Evolutionary conservation across 331 rosid genomes (phyloP).

Genomic region (Spiraea crenata): DNA sequence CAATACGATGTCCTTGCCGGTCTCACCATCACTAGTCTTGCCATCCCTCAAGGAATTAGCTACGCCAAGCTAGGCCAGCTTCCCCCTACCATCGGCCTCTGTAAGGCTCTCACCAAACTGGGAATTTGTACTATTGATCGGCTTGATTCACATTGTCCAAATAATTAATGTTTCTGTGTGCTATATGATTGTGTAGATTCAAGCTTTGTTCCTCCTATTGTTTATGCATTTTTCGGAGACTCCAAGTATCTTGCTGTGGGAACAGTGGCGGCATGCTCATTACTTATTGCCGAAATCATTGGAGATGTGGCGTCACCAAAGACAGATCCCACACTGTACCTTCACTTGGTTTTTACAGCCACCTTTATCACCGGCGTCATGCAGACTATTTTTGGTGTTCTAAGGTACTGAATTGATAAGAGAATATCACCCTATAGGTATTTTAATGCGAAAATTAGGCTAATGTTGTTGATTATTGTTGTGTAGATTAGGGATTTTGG

Average conservation of each 20-base stretch:
- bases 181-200: constrained; percentile 43
- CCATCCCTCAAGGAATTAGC: constrained; percentile 95
- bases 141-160: no score
- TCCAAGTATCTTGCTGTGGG: constrained; percentile 93
- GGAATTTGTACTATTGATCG: not conserved
- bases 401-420: constrained; percentile 41
- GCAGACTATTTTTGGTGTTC: constrained; percentile 59
- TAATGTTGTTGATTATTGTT: not conserved
- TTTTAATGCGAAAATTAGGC: not conserved
- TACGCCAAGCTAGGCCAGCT: constrained; percentile 73
- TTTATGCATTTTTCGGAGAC: constrained; percentile 72
- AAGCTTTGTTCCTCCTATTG: constrained; percentile 72
- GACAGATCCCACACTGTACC: constrained; percentile 38
- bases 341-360: constrained; percentile 67
- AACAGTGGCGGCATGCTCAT: constrained; percentile 72
- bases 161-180: no score
- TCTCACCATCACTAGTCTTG: constrained; percentile 81
- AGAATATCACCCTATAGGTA: no score
- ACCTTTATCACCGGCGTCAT: constrained; percentile 66
- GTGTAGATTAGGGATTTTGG: constrained; percentile 71
- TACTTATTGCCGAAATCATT: constrained; percentile 50
- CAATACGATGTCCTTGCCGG: constrained; percentile 71
- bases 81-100: constrained; percentile 81
- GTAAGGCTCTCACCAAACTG: constrained; percentile 31
- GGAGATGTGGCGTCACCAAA: constrained; percentile 37